Evolutionary conservation across 2,329 filamentous ascomycete genomes (phyloP).

Genomic region (Cytospora leucostoma): DNA sequence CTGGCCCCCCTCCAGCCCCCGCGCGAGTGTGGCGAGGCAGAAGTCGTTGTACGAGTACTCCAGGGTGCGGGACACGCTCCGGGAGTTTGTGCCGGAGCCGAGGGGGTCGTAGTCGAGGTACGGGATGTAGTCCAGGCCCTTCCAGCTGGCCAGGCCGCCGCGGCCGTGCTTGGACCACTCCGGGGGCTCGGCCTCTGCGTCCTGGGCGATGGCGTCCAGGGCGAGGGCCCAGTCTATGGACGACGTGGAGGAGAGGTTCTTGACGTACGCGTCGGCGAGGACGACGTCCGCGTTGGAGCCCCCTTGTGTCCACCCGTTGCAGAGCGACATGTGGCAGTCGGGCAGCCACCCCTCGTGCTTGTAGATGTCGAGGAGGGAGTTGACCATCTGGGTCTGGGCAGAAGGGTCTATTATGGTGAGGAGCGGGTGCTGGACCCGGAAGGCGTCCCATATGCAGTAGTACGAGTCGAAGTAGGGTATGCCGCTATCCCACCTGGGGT

Average conservation of each 20-base stretch:
- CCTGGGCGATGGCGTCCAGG: constrained; percentile 65
- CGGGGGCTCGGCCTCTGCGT: constrained; percentile 61
- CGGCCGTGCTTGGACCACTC: constrained; percentile 67
- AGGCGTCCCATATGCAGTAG: constrained; percentile 63
- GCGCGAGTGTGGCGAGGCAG: constrained; percentile 49
- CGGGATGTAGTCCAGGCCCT: constrained; percentile 64
- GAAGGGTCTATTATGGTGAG: constrained; percentile 64
- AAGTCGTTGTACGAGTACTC: constrained; percentile 70
- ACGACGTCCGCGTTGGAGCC: constrained; percentile 68
- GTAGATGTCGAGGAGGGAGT: constrained; percentile 66
- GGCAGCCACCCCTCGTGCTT: constrained; percentile 65
- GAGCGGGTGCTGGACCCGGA: constrained; percentile 62
- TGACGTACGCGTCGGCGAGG: constrained; percentile 62
- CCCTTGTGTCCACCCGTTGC: constrained; percentile 67
- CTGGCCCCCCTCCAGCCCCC: constrained; percentile 40
- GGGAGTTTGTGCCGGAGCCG: constrained; percentile 62
- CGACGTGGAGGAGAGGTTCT: constrained; percentile 59
- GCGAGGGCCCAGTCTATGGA: constrained; percentile 62
- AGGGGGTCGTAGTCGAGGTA: constrained; percentile 60
- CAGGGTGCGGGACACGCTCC: constrained; percentile 67
- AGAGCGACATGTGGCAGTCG: constrained; percentile 68
- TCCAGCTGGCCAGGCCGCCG: constrained; percentile 68
- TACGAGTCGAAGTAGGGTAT: constrained; percentile 65
- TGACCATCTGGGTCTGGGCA: constrained; percentile 61
- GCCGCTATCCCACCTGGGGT: constrained; percentile 60